Conservation (phyloP, 2,329 filamentous ascomycete genomes). For the Calonectria ilicicola region DNA sequence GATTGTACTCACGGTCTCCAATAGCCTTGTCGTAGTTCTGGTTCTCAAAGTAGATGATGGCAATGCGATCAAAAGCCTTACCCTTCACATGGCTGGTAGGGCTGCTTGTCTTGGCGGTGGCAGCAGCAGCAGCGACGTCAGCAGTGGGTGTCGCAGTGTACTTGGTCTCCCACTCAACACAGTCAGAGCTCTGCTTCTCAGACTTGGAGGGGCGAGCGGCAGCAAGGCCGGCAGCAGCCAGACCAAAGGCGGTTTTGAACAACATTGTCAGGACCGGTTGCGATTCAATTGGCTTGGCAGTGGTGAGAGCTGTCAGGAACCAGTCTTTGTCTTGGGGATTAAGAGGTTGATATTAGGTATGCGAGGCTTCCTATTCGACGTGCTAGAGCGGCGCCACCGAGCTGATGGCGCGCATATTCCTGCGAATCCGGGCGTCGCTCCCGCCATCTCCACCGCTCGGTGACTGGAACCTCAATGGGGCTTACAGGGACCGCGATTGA, state of each 20-base stretch:
- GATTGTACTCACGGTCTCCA: constrained; percentile 64
- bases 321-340: neutral
- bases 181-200: neutral
- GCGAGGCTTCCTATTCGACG: neutral
- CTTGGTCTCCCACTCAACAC: constrained; percentile 48
- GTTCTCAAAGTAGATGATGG: constrained; percentile 83
- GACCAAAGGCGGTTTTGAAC: constrained; percentile 33
- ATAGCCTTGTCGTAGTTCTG: constrained; percentile 75
- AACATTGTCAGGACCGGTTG: constrained; percentile 26
- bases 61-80: constrained; percentile 78
- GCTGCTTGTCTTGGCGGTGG: constrained; percentile 70
- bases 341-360: constrained; percentile 14
- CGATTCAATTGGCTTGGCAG: neutral
- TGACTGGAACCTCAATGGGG: constrained; percentile 18
- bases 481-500: neutral
- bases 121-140: constrained; percentile 66
- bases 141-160: constrained; percentile 65
- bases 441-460: constrained; percentile 26
- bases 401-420: neutral
- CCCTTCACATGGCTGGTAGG: constrained; percentile 75
- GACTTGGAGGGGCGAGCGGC: constrained; percentile 33
- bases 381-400: neutral
- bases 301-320: neutral
- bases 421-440: constrained; percentile 16
- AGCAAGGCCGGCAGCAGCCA: constrained; percentile 43